A percentile compares a stretch with the other conserved stretches of the same genome.
Conservation (phyloP, 441 rosid genomes). For the Cnidoscolus chayamansa region DNA sequence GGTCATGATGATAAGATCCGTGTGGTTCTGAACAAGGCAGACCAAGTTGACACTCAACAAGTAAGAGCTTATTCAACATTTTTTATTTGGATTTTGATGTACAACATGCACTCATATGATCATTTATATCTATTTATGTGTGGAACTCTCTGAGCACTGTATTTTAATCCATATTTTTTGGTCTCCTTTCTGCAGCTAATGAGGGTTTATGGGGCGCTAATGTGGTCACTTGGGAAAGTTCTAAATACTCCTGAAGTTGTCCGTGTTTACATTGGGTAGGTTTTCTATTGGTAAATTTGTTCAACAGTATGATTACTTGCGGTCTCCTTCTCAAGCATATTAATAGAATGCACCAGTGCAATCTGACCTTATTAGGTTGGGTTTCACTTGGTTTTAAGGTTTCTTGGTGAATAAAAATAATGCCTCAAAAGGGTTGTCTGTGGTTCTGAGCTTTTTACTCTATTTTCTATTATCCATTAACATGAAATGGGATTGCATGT, state of each 20-base stretch:
- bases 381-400: not conserved
- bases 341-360: not conserved
- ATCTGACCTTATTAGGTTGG: not conserved
- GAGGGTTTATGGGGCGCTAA: slow-evolving; percentile 97
- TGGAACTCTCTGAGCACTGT: not conserved
- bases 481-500: too few relatives aligned
- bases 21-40: slow-evolving; percentile 93
- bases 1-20: slow-evolving; percentile 98
- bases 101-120: too few relatives aligned
- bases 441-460: not conserved
- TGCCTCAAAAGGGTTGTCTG: not conserved
- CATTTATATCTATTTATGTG: not conserved
- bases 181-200: slow-evolving; percentile 52
- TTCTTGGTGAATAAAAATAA: not conserved
- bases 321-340: not conserved
- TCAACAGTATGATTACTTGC: not conserved
- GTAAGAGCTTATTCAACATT: slow-evolving; percentile 31
- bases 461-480: too few relatives aligned
- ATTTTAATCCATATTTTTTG: slow-evolving; percentile 11
- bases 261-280: slow-evolving; percentile 95
- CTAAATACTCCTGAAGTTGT: slow-evolving; percentile 87
- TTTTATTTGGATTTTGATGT: not conserved
- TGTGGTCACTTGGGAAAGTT: slow-evolving; percentile 99
- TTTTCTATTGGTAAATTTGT: slow-evolving; percentile 11
- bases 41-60: slow-evolving; percentile 91